A percentile compares a stretch with the other conserved stretches of the same genome.
These are phyloP conservation scores for Chrysoporthe deuterocubensis DNA, from an alignment of 2,329 filamentous ascomycete species.

Conservation along the genomic window DNA sequence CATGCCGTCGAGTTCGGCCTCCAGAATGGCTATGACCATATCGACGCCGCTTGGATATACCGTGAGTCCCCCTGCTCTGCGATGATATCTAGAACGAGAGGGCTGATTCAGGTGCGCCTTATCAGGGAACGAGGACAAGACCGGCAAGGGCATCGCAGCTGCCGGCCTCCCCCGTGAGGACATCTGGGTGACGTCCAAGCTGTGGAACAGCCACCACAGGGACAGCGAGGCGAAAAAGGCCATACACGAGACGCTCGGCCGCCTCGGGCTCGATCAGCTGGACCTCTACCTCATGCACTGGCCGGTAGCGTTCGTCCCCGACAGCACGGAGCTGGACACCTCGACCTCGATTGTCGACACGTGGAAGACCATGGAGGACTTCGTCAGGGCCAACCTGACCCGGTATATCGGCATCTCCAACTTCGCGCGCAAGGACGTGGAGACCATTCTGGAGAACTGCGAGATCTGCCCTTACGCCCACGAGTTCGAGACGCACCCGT, in stretches of 20 bases:
- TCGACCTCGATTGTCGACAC: slow-evolving; percentile 45
- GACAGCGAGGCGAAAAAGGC: slow-evolving; percentile 46
- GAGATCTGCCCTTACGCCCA: slow-evolving; percentile 59
- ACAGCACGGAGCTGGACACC: slow-evolving; percentile 36
- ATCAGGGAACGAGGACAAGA: slow-evolving; percentile 51
- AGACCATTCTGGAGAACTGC: slow-evolving; percentile 45
- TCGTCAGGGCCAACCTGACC: slow-evolving; percentile 56
- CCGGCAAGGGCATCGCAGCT: slow-evolving; percentile 51
- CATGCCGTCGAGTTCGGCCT: slow-evolving; percentile 28
- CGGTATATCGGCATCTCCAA: slow-evolving; percentile 66
- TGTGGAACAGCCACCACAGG: slow-evolving; percentile 40
- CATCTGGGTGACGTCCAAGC: slow-evolving; percentile 54
- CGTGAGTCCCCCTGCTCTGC: slow-evolving; percentile 11
- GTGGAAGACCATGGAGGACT: slow-evolving; percentile 62
- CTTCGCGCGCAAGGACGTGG: slow-evolving; percentile 51
- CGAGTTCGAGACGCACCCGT: slow-evolving; percentile 60
- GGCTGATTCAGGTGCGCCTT: too few species aligned
- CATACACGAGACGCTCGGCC: slow-evolving; percentile 50
- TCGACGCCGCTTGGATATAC: slow-evolving; percentile 29
- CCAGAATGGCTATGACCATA: slow-evolving; percentile 28
- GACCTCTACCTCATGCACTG: slow-evolving; percentile 60
- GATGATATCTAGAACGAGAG: background rate
- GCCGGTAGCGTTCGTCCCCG: slow-evolving; percentile 48
- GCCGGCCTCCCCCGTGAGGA: slow-evolving; percentile 55
- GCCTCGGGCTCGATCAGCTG: slow-evolving; percentile 53